Evolutionary conservation across 805 yeast species (phyloP).

Genomic region (Pichia ethanolica): DNA sequence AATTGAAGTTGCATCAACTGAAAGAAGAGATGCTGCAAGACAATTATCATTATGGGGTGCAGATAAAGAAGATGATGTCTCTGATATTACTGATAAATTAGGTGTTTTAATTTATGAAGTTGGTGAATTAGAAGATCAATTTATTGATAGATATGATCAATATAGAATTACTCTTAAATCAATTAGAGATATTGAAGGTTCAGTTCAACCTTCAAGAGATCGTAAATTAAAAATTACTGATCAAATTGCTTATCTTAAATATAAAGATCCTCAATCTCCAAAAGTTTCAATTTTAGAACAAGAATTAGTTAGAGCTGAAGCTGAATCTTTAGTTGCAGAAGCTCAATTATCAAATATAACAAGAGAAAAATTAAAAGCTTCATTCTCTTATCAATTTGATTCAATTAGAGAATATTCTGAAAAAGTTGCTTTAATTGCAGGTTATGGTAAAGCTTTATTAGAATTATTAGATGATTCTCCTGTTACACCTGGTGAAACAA

Average conservation of each 20-base stretch:
- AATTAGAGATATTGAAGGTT: slow-evolving; percentile 76
- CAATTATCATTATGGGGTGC: slow-evolving; percentile 85
- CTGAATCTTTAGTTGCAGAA: slow-evolving; percentile 85
- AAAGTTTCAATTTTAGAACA: slow-evolving; percentile 78
- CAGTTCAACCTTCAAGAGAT: slow-evolving; percentile 84
- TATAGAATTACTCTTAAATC: slow-evolving; percentile 77
- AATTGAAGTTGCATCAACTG: slow-evolving; percentile 67
- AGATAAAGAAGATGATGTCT: slow-evolving; percentile 77
- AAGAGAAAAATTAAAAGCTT: slow-evolving; percentile 78
- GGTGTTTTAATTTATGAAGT: slow-evolving; percentile 78
- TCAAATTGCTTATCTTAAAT: slow-evolving; percentile 74
- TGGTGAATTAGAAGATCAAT: slow-evolving; percentile 83
- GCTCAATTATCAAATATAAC: slow-evolving; percentile 87
- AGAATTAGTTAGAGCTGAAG: slow-evolving; percentile 86
- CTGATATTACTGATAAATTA: slow-evolving; percentile 80
- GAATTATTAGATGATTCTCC: slow-evolving; percentile 80
- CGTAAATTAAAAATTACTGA: slow-evolving; percentile 81
- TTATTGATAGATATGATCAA: slow-evolving; percentile 79
- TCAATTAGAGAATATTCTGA: slow-evolving; percentile 81
- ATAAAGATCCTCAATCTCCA: slow-evolving; percentile 80
- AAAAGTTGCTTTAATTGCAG: slow-evolving; percentile 79
- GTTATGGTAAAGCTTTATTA: slow-evolving; percentile 80
- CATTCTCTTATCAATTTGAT: slow-evolving; percentile 78
- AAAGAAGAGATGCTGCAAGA: slow-evolving; percentile 74
- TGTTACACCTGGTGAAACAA: slow-evolving; percentile 87